phyloP scores from a whole-genome alignment of 495 filamentous ascomycete genomes.

The Lophiostoma macrostomum region DNA sequence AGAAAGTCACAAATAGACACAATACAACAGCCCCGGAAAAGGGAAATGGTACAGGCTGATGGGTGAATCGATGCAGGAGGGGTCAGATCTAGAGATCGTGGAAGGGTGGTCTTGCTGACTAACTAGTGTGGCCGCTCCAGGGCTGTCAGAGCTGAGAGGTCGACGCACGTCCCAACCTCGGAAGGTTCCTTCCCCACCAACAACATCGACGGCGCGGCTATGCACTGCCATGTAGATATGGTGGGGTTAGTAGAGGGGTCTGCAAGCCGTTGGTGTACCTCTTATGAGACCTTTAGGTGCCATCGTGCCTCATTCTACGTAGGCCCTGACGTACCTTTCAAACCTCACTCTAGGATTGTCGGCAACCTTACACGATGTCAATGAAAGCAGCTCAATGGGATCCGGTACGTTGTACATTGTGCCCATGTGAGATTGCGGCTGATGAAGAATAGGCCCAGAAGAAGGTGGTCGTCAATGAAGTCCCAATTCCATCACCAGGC shows the following conservation, averaged over 20 bases:
- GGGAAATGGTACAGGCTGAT: conserved; percentile 12
- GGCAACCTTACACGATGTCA: too few relatives aligned
- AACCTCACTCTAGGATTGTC: too few relatives aligned
- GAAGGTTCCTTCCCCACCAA: too few relatives aligned
- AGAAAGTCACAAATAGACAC: too few relatives aligned
- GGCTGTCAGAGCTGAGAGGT: too few relatives aligned
- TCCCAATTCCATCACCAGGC: conserved; percentile 27
- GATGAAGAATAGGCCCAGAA: conserved; percentile 7
- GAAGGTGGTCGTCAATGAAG: conserved; percentile 28
- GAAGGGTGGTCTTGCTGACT: not conserved
- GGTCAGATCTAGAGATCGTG: not conserved
- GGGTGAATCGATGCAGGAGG: not conserved
- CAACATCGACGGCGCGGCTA: not conserved
- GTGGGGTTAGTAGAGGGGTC: not conserved
- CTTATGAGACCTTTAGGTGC: too few relatives aligned
- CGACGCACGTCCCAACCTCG: too few relatives aligned
- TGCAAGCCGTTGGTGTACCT: not conserved
- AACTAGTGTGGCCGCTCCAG: not conserved
- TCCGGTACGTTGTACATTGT: conserved; percentile 12
- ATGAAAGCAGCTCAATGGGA: conserved; percentile 30
- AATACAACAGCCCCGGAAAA: too few relatives aligned
- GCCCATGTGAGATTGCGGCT: not conserved
- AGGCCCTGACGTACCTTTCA: not conserved
- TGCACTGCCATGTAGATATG: not conserved
- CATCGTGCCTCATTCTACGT: not conserved